These are phyloP conservation scores for Musa beccarii DNA, from an alignment of 176 grass and related monocot genomes.

Conservation along the genomic window DNA sequence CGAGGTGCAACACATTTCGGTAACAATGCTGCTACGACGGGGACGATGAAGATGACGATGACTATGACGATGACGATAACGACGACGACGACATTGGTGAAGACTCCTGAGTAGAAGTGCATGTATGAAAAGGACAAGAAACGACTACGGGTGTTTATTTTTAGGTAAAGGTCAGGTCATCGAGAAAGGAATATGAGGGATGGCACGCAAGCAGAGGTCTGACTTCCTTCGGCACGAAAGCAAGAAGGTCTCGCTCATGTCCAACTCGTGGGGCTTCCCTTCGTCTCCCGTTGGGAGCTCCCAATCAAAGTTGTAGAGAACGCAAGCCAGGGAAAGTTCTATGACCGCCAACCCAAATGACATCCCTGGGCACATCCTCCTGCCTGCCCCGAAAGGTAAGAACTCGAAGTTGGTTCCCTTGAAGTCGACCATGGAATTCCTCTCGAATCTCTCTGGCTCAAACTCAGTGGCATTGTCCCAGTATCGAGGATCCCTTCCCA, in stretches of 20 bases:
- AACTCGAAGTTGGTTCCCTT: conserved; percentile 21
- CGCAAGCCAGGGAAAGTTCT: conserved; percentile 9
- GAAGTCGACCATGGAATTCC: not conserved
- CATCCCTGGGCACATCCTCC: conserved; percentile 30
- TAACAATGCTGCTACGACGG: too few species aligned
- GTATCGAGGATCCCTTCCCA: not conserved
- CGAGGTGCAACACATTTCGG: too few species aligned
- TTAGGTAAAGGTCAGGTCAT: too few species aligned
- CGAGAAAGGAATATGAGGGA: not conserved
- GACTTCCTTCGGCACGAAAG: not conserved
- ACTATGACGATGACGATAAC: too few species aligned
- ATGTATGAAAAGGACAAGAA: too few species aligned
- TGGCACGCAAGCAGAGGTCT: not conserved
- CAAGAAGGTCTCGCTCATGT: conserved; percentile 14
- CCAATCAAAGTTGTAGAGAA: conserved; percentile 29
- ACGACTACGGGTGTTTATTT: too few species aligned
- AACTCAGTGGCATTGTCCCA: not conserved
- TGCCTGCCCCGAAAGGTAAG: conserved; percentile 23
- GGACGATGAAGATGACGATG: rapidly evolving
- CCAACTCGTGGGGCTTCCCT: not conserved
- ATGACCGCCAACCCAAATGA: not conserved
- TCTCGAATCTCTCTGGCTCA: conserved; percentile 27
- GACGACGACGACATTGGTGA: too few species aligned
- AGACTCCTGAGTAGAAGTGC: too few species aligned
- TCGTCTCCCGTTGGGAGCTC: not conserved